Conservation (phyloP, 495 filamentous ascomycete genomes). For the Penicillium waksmanii region DNA sequence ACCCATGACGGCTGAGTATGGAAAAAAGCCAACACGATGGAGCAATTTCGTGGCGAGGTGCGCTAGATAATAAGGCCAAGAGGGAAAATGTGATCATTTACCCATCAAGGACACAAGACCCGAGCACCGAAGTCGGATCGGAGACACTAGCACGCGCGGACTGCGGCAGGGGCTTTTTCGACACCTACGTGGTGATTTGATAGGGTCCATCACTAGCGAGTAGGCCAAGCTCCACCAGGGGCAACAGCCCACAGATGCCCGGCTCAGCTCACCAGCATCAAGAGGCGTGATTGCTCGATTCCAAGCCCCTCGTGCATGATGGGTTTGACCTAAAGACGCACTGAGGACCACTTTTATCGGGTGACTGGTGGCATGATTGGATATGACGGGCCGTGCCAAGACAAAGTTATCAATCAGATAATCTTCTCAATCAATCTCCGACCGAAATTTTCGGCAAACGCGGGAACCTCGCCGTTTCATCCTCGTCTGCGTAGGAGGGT, state of each 20-base stretch:
- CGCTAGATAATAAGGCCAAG: background rate
- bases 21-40: background rate
- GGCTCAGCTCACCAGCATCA: slow-evolving; percentile 7
- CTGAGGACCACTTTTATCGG: background rate
- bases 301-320: slow-evolving; percentile 5
- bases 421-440: slow-evolving; percentile 4
- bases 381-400: background rate
- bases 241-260: background rate
- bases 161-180: slow-evolving; percentile 12
- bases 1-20: slow-evolving; percentile 10
- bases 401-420: slow-evolving; percentile 8
- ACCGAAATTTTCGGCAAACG: slow-evolving; percentile 6
- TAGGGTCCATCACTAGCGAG: slow-evolving; percentile 3
- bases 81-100: slow-evolving; percentile 4
- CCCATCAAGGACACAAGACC: background rate
- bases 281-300: slow-evolving; percentile 2
- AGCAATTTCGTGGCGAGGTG: background rate
- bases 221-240: slow-evolving; percentile 4
- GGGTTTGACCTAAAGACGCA: slow-evolving; percentile 4
- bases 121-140: slow-evolving; percentile 15
- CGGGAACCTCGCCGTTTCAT: slow-evolving; percentile 6
- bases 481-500: background rate
- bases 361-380: background rate
- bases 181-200: slow-evolving; percentile 2
- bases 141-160: slow-evolving; percentile 7